phyloP scores from a whole-genome alignment of 2,329 filamentous ascomycete species.

The Microdochium bolleyi region DNA sequence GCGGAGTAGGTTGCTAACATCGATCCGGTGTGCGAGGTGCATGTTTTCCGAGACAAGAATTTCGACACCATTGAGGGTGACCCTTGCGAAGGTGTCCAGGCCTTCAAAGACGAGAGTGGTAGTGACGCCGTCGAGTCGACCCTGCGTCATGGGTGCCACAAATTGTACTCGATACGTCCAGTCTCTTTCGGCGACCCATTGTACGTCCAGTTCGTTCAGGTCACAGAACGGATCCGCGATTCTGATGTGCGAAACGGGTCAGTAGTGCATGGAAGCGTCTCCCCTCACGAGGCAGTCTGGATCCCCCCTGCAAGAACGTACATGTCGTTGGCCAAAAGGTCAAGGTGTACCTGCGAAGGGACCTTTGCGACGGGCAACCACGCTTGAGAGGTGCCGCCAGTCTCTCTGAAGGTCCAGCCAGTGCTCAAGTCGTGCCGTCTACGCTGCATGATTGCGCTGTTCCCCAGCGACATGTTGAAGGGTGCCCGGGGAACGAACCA shows the following conservation, averaged over 20 bases:
- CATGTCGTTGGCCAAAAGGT: slow-evolving; percentile 26
- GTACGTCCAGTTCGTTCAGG: slow-evolving; percentile 50
- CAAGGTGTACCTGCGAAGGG: slow-evolving; percentile 28
- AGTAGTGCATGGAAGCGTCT: neutral
- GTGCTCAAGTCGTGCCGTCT: slow-evolving; percentile 5
- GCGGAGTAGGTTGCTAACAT: slow-evolving; percentile 35
- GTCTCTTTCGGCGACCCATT: slow-evolving; percentile 54
- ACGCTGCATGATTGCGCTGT: neutral
- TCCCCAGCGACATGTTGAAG: neutral
- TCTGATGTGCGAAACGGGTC: slow-evolving; percentile 9
- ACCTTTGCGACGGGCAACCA: slow-evolving; percentile 25
- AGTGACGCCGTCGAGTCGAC: slow-evolving; percentile 13
- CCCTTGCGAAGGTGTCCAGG: slow-evolving; percentile 55
- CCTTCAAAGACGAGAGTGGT: slow-evolving; percentile 53
- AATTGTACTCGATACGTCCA: slow-evolving; percentile 48
- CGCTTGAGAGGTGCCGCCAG: slow-evolving; percentile 4
- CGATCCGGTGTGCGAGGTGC: slow-evolving; percentile 50
- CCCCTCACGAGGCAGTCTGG: neutral
- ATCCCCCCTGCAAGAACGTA: slow-evolving; percentile 6
- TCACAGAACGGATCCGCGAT: slow-evolving; percentile 51
- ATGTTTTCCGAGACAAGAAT: slow-evolving; percentile 55
- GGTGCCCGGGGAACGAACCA: neutral
- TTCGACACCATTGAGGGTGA: slow-evolving; percentile 42
- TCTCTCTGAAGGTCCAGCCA: slow-evolving; percentile 19
- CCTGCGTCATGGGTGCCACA: slow-evolving; percentile 8